Conservation (phyloP, 2,329 filamentous ascomycete genomes). For the Leptographium lundbergii region DNA sequence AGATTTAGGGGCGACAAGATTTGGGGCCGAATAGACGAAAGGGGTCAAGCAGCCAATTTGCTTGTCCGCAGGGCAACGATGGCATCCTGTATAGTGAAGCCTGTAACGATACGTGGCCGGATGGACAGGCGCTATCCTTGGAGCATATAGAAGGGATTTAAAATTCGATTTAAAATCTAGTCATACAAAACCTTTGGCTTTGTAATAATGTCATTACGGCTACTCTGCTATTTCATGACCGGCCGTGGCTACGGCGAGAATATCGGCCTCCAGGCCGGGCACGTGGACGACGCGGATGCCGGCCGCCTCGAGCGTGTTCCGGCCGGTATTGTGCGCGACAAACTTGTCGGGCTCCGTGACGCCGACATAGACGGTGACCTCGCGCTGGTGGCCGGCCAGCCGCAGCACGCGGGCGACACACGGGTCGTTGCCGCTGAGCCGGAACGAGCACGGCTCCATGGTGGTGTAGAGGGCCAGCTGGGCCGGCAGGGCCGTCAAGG, state of each 20-base stretch:
- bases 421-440: conserved; percentile 60
- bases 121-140: neutral
- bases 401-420: conserved; percentile 70
- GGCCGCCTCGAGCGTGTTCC: conserved; percentile 52
- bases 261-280: conserved; percentile 64
- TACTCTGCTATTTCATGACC: conserved; percentile 45
- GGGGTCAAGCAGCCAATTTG: neutral
- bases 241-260: conserved; percentile 68
- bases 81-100: neutral
- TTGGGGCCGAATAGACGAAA: conserved; percentile 14
- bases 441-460: conserved; percentile 71
- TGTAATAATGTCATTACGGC: no score
- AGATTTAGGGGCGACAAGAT: conserved; percentile 29
- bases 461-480: conserved; percentile 71
- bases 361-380: conserved; percentile 64
- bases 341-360: conserved; percentile 86
- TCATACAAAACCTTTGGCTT: no score
- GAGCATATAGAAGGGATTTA: neutral
- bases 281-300: conserved; percentile 67
- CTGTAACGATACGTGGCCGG: neutral
- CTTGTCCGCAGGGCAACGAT: neutral
- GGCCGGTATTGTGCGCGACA: conserved; percentile 69
- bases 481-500: conserved; percentile 23
- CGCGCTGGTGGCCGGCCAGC: conserved; percentile 25
- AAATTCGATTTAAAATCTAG: no score